These are phyloP conservation scores for Penicillium polonicum DNA, from an alignment of 2,329 filamentous ascomycete genomes.

Conservation along the genomic window DNA sequence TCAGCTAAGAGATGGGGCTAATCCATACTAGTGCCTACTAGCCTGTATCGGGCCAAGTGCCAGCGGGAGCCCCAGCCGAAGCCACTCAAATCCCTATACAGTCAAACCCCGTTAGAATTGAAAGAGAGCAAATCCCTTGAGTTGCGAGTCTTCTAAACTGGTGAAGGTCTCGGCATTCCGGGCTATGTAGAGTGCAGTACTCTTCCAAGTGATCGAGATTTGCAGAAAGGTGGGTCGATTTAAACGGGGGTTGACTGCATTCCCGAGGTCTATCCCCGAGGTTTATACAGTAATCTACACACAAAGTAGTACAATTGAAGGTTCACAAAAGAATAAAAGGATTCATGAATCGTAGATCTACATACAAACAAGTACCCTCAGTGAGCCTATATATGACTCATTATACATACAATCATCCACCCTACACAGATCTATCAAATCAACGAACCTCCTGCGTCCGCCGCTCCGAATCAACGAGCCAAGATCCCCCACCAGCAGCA, in stretches of 20 bases:
- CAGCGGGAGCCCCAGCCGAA: neutral
- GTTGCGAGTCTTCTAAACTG: neutral
- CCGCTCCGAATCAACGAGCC: conserved; percentile 64
- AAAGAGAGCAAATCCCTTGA: neutral
- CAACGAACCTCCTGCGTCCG: conserved; percentile 22
- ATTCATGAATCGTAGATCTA: conserved; percentile 24
- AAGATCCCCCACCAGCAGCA: conserved; percentile 54
- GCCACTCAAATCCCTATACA: neutral
- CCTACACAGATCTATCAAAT: neutral
- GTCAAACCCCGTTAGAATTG: neutral
- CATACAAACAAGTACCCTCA: conserved; percentile 1
- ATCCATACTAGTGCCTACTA: neutral
- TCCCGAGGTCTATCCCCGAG: neutral
- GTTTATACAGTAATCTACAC: neutral
- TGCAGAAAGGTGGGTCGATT: neutral
- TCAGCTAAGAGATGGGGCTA: neutral
- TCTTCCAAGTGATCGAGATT: neutral
- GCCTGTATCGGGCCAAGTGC: neutral
- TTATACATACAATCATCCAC: neutral
- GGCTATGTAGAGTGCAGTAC: no score
- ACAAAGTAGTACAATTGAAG: neutral
- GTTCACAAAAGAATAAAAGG: neutral
- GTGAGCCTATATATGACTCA: neutral
- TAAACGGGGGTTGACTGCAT: neutral
- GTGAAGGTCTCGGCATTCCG: neutral